Evolutionary conservation across 164 flowering plant species (phyloP), one percentile per base, ranked within the genome.

Genomic region (Nelumbo lutea): DNA sequence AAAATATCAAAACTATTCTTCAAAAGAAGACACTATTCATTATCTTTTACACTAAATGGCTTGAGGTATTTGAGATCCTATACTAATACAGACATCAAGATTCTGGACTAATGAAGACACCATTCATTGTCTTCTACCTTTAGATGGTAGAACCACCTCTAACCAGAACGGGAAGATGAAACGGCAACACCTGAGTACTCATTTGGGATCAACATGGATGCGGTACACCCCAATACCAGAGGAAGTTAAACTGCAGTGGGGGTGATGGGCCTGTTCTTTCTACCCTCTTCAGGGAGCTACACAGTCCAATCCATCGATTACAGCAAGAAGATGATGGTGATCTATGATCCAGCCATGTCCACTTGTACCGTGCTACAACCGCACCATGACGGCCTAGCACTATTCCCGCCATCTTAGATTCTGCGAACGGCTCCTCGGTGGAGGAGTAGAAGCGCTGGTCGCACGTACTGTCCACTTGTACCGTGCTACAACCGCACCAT

Each of bases 261-360:
- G 86, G 27, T 27, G 27, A 27, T 27, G 27, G 27, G 80, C 43
- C 73, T 93, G 5, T 87, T 89, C 85, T 86, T 90, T 80, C 9
- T 46, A 8, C 89, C 93, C 41, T 91, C 93, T 1, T 87, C 96
- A 27, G 97, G 98, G 1, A 64, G 51, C 80, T 93, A 93, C 90
- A 88, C 80, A 47, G 88, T 93, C 67, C 82, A 86, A 61, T 82
- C 86, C 52, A 87, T 90, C 56, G 88, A 90, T 79, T 93, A 93
- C 83, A 66, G 77, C 53, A 72, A 79, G 69, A 68, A 83, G 40
- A 79, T 79, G 5, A 27, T 89, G 64, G 68, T 76, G 2, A 60
- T 93, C 56, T 93, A 74, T 77, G 98, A 93, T 70, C 98, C 98
- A 0, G 71, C 88, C 70, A 89, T 90, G 96, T 86, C 98, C 42